Conservation (phyloP, 768 basidiomycete genomes). For the Candolleomyces efflorescens region DNA sequence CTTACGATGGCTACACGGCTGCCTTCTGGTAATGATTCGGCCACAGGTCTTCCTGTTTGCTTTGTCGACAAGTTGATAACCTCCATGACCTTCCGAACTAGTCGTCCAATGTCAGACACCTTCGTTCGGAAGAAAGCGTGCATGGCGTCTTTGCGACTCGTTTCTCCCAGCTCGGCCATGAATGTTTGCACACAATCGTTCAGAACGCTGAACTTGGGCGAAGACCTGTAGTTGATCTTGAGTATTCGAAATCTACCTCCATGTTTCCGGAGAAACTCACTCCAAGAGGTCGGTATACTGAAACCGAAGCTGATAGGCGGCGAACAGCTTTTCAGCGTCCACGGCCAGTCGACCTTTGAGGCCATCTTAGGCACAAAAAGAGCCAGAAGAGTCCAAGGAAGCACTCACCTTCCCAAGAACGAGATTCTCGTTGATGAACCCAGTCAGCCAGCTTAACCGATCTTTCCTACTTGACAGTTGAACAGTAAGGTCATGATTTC, state of each 20-base stretch:
- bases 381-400: background rate
- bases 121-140: slow-evolving; percentile 80
- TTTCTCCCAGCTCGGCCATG: slow-evolving; percentile 56
- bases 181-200: slow-evolving; percentile 67
- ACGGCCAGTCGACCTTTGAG: slow-evolving; percentile 71
- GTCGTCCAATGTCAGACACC: slow-evolving; percentile 57
- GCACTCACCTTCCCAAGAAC: slow-evolving; percentile 63
- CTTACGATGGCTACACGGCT: slow-evolving; percentile 68
- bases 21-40: slow-evolving; percentile 55
- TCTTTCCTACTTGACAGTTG: slow-evolving; percentile 75
- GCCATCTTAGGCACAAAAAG: slow-evolving; percentile 49
- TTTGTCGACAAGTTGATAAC: slow-evolving; percentile 40
- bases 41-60: slow-evolving; percentile 39
- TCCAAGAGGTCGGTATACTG: slow-evolving; percentile 62
- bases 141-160: slow-evolving; percentile 68
- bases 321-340: slow-evolving; percentile 85
- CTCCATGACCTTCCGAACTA: slow-evolving; percentile 59
- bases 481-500: slow-evolving; percentile 75
- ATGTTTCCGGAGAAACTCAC: slow-evolving; percentile 34
- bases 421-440: slow-evolving; percentile 84
- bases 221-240: slow-evolving; percentile 33
- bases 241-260: background rate
- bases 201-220: slow-evolving; percentile 57
- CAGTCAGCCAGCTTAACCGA: slow-evolving; percentile 78
- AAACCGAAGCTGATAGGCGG: slow-evolving; percentile 79